A percentile compares a stretch with the other conserved stretches of the same genome.
Conservation (phyloP, 2,329 filamentous ascomycete genomes). For the Metarhizium brunneum region DNA sequence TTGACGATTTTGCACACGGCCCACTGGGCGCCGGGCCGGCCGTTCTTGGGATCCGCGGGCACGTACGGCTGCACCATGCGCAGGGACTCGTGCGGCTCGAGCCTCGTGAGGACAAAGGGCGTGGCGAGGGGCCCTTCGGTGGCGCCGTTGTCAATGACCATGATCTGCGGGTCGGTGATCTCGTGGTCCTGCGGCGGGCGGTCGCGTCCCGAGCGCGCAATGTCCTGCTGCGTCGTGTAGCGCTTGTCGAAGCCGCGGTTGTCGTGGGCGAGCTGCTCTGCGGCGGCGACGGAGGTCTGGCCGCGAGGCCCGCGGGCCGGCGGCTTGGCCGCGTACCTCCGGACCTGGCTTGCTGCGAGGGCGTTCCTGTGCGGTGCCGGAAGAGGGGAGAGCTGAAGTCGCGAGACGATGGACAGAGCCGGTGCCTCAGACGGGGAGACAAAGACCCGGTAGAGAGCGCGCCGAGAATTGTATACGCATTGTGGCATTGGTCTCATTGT, state of each 20-base stretch:
- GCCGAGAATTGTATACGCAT: constrained; percentile 34
- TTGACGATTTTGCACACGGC: constrained; percentile 66
- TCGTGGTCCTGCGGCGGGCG: constrained; percentile 33
- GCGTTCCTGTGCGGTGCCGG: background rate
- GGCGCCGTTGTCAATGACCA: constrained; percentile 30
- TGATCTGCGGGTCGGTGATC: constrained; percentile 32
- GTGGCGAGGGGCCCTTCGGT: constrained; percentile 30
- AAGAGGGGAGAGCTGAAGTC: background rate
- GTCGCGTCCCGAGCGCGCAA: constrained; percentile 24
- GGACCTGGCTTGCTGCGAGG: background rate
- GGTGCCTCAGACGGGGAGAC: constrained; percentile 16
- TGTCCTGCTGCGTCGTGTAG: constrained; percentile 24
- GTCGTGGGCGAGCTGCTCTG: constrained; percentile 9
- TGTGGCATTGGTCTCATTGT: constrained; percentile 27
- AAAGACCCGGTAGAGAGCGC: constrained; percentile 38
- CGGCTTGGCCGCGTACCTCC: background rate
- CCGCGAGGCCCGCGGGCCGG: background rate
- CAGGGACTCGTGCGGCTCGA: constrained; percentile 28
- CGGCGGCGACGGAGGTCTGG: background rate
- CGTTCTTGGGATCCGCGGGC: constrained; percentile 17
- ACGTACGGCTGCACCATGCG: constrained; percentile 32
- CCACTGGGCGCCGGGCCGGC: constrained; percentile 14
- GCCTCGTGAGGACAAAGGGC: constrained; percentile 28
- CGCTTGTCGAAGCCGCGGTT: constrained; percentile 20
- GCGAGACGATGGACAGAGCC: background rate